Percentiles rank a stretch among this genome's conserved stretches.
Evolutionary conservation across 768 basidiomycete genomes (phyloP).

Genomic region (Boletellus sp.): DNA sequence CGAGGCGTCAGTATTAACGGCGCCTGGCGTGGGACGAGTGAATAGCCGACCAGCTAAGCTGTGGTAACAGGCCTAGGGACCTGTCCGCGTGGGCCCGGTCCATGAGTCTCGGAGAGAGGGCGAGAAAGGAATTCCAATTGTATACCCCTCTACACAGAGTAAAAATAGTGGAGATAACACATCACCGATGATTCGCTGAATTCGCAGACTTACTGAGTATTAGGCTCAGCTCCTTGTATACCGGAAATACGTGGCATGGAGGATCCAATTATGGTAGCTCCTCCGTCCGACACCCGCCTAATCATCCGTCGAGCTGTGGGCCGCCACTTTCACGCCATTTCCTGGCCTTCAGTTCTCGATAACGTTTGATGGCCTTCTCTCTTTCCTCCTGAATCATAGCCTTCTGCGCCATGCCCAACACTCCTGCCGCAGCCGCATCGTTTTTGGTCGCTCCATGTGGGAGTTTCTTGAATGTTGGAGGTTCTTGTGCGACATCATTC

Average conservation of each 20-base stretch:
- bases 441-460: constrained; percentile 42
- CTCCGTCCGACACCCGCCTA: constrained; percentile 3
- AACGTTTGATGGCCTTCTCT: constrained; percentile 61
- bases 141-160: neutral
- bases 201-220: neutral
- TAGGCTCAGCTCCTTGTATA: constrained; percentile 1
- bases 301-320: constrained; percentile 7
- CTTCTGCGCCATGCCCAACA: constrained; percentile 73
- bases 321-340: constrained; percentile 26
- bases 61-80: neutral
- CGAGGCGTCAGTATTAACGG: neutral
- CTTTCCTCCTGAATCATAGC: constrained; percentile 75
- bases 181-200: constrained; percentile 4
- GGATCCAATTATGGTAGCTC: constrained; percentile 9
- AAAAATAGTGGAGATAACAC: constrained; percentile 5
- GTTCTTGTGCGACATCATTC: constrained; percentile 68
- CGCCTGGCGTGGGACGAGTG: constrained; percentile 3
- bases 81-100: neutral
- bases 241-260: constrained; percentile 1
- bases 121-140: neutral
- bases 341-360: constrained; percentile 64
- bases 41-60: neutral
- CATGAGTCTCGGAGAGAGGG: constrained; percentile 1
- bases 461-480: constrained; percentile 56
- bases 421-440: constrained; percentile 34